Base-by-base conservation (phyloP, 2,329 filamentous ascomycete species). In the Trichophyton simii region DNA sequence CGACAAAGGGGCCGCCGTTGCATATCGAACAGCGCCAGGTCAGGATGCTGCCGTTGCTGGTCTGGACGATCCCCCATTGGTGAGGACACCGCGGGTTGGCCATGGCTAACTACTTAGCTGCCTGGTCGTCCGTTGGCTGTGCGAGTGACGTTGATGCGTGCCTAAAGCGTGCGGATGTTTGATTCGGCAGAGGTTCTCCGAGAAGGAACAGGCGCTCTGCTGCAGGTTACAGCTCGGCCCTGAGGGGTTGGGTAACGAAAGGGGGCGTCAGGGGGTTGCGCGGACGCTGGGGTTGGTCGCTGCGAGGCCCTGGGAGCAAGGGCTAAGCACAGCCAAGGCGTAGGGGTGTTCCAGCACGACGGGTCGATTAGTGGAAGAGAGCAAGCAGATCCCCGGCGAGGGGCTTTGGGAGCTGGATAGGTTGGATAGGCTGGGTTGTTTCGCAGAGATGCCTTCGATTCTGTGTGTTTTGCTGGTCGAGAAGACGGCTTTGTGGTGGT, bases 21-120 rank as follows among this genome's bases (percentile, higher is more conserved):
- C 74, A 76, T 64, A 74, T 71, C 3, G 72, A 75, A 65, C 74
- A 76, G n/a, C 72, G 71, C 74, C 74, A 76, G 58, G 72, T 73
- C 60, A 76, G 67, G 62, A 76, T 75, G 60, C 74, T 76, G 52
- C 74, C 74, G 63, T 76, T 75, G 54, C 72, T 72, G 9, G 71
- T 68, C 64, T 76, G 74, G 41, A 75, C 66, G 60, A 76, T 74
- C 60, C 68, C 60, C 41, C 69, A 61, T 28, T 64, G 62, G 48
- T 64, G 62, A 50, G 60, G 58, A 36, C 62, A 64, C 13, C 28
- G 28, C 9, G 62, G 60, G 38, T 64, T 64, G 28, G 62, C 62
- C 62, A 64, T 64, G n/a, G 34, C 28, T 31, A 7, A 31, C 28
- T 31, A 6, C 6, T 6, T 8, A 7, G 5, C 25, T 28, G 6